Percentiles rank a stretch among this genome's conserved stretches.
These are phyloP conservation scores for Trypanosoma mega DNA, from an alignment of 208 protist species.

Conservation along the genomic window DNA sequence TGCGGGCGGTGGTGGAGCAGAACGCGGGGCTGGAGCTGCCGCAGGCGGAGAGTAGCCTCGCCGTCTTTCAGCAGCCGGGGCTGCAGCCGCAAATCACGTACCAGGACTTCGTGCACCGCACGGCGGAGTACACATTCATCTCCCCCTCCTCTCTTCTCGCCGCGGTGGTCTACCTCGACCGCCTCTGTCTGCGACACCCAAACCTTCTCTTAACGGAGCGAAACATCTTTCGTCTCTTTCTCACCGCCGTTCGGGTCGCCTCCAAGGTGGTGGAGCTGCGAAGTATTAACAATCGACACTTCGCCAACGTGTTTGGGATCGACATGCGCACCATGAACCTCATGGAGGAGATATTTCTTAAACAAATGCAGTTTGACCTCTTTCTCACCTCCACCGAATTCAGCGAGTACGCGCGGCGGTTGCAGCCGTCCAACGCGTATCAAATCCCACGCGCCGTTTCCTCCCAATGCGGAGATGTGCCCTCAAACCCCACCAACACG, in stretches of 20 bases:
- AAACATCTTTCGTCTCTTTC: conserved; percentile 74
- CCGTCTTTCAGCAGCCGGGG: conserved; percentile 10
- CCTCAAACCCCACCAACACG: neutral
- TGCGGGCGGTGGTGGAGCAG: conserved; percentile 48
- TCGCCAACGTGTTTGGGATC: conserved; percentile 67
- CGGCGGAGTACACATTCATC: conserved; percentile 79
- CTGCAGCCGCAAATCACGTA: conserved; percentile 22
- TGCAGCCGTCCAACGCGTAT: conserved; percentile 30
- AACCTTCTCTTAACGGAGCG: conserved; percentile 49
- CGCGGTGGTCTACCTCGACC: conserved; percentile 79
- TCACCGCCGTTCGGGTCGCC: conserved; percentile 70
- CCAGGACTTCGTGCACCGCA: conserved; percentile 38
- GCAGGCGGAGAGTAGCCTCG: conserved; percentile 6
- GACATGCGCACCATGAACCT: conserved; percentile 67
- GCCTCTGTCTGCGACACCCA: conserved; percentile 62
- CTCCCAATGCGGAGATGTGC: neutral
- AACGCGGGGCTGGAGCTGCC: conserved; percentile 33
- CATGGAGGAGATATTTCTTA: conserved; percentile 71
- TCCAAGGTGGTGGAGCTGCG: conserved; percentile 87
- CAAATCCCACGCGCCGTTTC: neutral
- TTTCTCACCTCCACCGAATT: conserved; percentile 78
- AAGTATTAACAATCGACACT: conserved; percentile 88
- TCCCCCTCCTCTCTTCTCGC: conserved; percentile 74
- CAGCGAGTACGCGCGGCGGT: conserved; percentile 48
- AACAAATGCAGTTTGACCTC: conserved; percentile 73